Conservation (phyloP, 306 rosid species). For the Aeschynomene evenia region DNA sequence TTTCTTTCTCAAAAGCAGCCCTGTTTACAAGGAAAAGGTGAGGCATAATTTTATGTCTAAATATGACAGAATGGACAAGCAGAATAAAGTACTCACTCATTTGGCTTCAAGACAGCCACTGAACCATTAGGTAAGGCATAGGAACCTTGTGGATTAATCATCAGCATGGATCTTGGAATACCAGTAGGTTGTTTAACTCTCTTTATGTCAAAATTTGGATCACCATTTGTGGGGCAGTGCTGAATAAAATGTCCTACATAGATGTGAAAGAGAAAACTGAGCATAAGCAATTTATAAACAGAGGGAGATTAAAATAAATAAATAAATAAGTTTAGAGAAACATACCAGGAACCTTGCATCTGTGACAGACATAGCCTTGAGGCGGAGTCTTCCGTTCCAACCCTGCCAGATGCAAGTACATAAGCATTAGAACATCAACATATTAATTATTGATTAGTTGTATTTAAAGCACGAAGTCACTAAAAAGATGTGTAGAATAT, state of each 20-base stretch:
- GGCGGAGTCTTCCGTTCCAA: constrained; percentile 95
- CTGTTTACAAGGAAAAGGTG: constrained; percentile 42
- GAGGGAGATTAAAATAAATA: not conserved
- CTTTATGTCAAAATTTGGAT: constrained; percentile 85
- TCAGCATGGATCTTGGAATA: constrained; percentile 98
- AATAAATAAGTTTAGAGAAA: not conserved
- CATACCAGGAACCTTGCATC: constrained; percentile 98
- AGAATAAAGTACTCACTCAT: constrained; percentile 63
- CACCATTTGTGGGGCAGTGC: constrained; percentile 98
- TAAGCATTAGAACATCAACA: constrained; percentile 24
- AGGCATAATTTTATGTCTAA: constrained; percentile 4
- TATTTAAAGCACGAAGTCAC: constrained; percentile 14
- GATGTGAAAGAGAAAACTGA: not conserved
- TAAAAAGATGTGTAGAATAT: constrained; percentile 1
- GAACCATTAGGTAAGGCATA: constrained; percentile 96
- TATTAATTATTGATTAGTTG: not conserved
- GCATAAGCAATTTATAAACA: constrained; percentile 15
- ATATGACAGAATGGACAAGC: constrained; percentile 19
- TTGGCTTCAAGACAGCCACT: constrained; percentile 95
- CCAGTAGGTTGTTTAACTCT: constrained; percentile 98
- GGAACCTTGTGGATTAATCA: constrained; percentile 93
- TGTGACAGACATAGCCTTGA: constrained; percentile 92
- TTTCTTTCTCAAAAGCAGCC: constrained; percentile 98
- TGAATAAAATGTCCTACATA: constrained; percentile 90
- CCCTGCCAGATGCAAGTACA: constrained; percentile 50